Evolutionary conservation across 306 rosid genomes (phyloP), one percentile per base, ranked within the genome.

Genomic region (Fragaria vesca): DNA sequence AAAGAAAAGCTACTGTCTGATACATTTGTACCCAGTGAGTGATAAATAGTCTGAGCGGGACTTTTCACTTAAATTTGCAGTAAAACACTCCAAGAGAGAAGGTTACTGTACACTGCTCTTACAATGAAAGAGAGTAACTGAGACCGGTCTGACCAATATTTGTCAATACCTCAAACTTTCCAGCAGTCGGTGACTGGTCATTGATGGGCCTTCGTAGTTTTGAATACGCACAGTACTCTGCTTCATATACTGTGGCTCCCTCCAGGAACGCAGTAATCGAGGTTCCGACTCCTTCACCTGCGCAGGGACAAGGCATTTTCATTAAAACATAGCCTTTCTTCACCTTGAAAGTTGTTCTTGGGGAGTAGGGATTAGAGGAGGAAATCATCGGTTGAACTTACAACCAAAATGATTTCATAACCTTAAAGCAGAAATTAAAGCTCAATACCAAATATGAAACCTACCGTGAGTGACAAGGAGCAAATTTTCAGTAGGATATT

Each of bases 391-490:
- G 11, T 12, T 18, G 65, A 72, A 36, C 48, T 66, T 66, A 20
- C 51, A 68, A 21, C 72, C 30, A 55, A 61, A 4, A 24, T 28
- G 69, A n/a, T 9, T 72, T 12, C 8, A 6, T 72, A 40, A 26
- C 30, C 38, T 43, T 40, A 26, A 40, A 8, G 30, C 26, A 32
- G 30, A 50, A 66, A 76, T n/a, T 0, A 58, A 63, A 3, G 8
- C 21, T 6, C 42, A 21, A 57, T 3, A 52, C 32, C 15, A 78
- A 51, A 26, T 9, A 17, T 67, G 73, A 72, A 54, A 46, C 67
- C 62, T 88, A 93, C 99, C 97, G 36, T 93, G 99, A n/a, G 97
- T 93, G 77, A 93, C 94, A 66, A 93, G 93, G 71, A 95, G 94
- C 86, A 95, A 85, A 79, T 93, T 95, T 74, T 95, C 91, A 0